These are phyloP conservation scores for Agaricales sp. DNA, from an alignment of 1,284 basidiomycete genomes.

Conservation along the genomic window DNA sequence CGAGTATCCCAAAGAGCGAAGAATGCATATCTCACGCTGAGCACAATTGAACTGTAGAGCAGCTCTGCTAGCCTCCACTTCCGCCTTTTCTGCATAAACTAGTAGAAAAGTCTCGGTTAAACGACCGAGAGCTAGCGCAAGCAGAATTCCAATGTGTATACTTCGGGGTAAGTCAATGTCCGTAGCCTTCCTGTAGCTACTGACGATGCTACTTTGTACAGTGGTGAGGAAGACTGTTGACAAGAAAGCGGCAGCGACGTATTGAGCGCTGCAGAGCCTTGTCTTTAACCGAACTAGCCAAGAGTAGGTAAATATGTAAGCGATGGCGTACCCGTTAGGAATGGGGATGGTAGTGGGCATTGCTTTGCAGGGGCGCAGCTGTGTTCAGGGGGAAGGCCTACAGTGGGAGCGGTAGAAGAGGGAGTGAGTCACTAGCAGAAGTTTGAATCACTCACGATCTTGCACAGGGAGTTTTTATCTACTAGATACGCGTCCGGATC, in stretches of 20 bases:
- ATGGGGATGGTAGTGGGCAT: not conserved
- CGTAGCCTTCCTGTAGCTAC: not conserved
- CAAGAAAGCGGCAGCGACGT: not conserved
- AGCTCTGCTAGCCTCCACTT: not conserved
- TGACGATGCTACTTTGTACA: not conserved
- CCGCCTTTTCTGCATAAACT: not conserved
- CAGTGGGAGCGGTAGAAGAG: no score
- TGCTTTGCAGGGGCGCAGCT: no score
- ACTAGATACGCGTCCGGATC: no score
- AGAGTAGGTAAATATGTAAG: not conserved
- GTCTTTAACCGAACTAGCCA: not conserved
- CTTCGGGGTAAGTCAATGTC: not conserved
- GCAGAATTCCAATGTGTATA: not conserved
- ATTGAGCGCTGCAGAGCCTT: not conserved
- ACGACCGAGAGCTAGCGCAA: not conserved
- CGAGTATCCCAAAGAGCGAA: not conserved
- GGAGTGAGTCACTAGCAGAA: no score
- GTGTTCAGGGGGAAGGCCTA: no score
- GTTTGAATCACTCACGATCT: no score
- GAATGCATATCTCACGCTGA: not conserved
- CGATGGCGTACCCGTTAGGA: not conserved
- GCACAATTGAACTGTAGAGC: not conserved
- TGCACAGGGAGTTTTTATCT: no score
- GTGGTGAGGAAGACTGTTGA: not conserved
- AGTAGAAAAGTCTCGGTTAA: not conserved